Evolutionary conservation across 2,329 filamentous ascomycete species (phyloP).

Genomic region (Emericellopsis atlantica): DNA sequence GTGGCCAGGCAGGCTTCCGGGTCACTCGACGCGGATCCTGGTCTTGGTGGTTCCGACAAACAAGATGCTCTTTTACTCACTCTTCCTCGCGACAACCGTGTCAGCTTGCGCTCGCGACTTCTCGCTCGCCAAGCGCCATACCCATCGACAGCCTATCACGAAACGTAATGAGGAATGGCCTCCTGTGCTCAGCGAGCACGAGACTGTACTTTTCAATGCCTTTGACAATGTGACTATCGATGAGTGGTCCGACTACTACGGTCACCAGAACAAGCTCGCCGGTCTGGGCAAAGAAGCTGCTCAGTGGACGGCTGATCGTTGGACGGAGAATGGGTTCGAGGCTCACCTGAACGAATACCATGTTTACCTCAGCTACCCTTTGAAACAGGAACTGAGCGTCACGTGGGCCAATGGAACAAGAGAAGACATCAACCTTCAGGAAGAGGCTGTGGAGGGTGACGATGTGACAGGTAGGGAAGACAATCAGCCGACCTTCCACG

Average conservation of each 20-base stretch:
- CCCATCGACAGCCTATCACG: conserved; percentile 15
- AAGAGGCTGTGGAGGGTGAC: conserved; percentile 62
- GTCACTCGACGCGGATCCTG: too few species aligned
- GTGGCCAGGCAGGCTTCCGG: too few species aligned
- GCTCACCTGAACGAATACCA: conserved; percentile 33
- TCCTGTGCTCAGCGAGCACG: conserved; percentile 17
- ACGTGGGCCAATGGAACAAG: conserved; percentile 28
- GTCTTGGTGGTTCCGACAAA: too few species aligned
- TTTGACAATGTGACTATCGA: conserved; percentile 24
- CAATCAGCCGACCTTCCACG: conserved; percentile 68
- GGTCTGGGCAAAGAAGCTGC: conserved; percentile 22
- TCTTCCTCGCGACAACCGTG: conserved; percentile 9
- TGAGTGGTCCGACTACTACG: conserved; percentile 24
- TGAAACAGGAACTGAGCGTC: conserved; percentile 36
- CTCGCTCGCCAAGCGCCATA: conserved; percentile 12
- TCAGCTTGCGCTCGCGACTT: conserved; percentile 18
- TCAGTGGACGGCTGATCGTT: conserved; percentile 23
- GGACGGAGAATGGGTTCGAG: conserved; percentile 20
- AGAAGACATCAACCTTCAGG: conserved; percentile 55
- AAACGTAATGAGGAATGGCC: conserved; percentile 21
- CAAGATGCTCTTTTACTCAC: background rate
- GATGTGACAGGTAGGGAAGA: conserved; percentile 57
- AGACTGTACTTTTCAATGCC: conserved; percentile 19
- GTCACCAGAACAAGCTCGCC: conserved; percentile 23
- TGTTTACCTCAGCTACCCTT: conserved; percentile 48